Base-by-base conservation (phyloP, 352 stramenopile genomes). In the Globisporangium apiculatum region DNA sequence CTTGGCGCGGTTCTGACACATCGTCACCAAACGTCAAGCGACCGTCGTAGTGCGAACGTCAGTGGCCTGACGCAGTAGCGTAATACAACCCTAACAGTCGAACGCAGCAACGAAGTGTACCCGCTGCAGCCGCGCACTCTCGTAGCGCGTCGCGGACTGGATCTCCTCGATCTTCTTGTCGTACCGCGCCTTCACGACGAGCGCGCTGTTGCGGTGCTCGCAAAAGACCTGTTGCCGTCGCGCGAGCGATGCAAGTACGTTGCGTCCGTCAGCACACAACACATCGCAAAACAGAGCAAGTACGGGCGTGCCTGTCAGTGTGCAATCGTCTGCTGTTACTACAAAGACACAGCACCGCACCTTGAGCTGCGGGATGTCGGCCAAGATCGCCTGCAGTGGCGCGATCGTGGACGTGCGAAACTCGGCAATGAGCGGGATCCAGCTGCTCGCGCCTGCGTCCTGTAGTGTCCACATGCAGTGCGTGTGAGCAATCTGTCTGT, bases 131-230 rank as follows among this genome's bases (percentile, higher is more conserved):
- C 79, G 61, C 6, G 72, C 58, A 17, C 61, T 72, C 41, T 88
- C 76, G 50, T 65, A 68, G n/a, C 69, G 76, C 40, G 53, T 69
- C 43, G 63, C 63, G 7, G 53, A 71, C 56, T 82, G 56, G 5
- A 91, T 76, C 2, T 86, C 75, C 4, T 68, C 56, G 7, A 91
- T 54, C 55, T 91, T 91, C 35, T 47, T 67, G 40, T 87, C 64
- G 40, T 92, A 89, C 18, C 76, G 75, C 62, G 65, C 41, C 53
- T 80, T 76, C 11, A 84, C 60, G n/a, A 61, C 69, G 51, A 83
- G 58, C 5, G 76, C 77, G 55, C 82, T 76, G 31, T 84, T 81
- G 38, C 77, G 79, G 58, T 90, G 76, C 38, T 89, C 77, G n/a
- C 78, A 87, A 42, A 73, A 71, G 5, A 89, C 56, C 68, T 87